Evolutionary conservation across 345 rosid genomes (phyloP).

Genomic region (Eucalyptus erythrocorys): DNA sequence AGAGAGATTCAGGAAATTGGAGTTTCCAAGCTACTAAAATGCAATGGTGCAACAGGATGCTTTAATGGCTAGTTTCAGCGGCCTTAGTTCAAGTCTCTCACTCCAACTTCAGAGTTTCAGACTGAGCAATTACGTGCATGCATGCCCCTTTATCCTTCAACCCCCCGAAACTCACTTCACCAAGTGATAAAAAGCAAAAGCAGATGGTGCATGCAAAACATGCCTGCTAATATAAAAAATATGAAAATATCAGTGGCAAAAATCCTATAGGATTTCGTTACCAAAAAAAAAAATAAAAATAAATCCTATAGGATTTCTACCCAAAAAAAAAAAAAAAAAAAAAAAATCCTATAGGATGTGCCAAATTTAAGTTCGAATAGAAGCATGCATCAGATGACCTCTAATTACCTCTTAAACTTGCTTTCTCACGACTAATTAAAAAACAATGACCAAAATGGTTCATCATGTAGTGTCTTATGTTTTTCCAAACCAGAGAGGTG

Average conservation of each 20-base stretch:
- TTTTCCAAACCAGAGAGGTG: not conserved
- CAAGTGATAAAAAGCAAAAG: not conserved
- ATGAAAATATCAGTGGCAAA: not conserved
- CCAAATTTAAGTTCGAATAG: not conserved
- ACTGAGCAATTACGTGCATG: not conserved
- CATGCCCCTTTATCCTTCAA: not conserved
- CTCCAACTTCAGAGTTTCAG: not conserved
- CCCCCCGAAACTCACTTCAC: not conserved
- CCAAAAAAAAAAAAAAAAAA: no score
- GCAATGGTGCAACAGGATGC: not conserved
- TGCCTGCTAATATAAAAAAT: not conserved
- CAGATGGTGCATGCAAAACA: not conserved
- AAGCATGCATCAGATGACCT: not conserved
- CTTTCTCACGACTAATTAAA: not conserved
- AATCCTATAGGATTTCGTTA: no score
- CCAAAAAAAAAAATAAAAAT: no score
- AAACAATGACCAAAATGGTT: not conserved
- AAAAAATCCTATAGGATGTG: not conserved
- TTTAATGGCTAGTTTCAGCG: not conserved
- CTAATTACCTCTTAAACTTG: not conserved
- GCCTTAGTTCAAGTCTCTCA: not conserved
- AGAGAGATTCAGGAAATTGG: not conserved
- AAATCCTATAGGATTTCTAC: not conserved
- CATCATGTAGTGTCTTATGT: not conserved
- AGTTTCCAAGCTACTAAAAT: not conserved